Percentiles rank a stretch among this genome's conserved stretches.
These are phyloP conservation scores for Rhododendron henanense DNA, from an alignment of 148 eudicot species.

Conservation along the genomic window DNA sequence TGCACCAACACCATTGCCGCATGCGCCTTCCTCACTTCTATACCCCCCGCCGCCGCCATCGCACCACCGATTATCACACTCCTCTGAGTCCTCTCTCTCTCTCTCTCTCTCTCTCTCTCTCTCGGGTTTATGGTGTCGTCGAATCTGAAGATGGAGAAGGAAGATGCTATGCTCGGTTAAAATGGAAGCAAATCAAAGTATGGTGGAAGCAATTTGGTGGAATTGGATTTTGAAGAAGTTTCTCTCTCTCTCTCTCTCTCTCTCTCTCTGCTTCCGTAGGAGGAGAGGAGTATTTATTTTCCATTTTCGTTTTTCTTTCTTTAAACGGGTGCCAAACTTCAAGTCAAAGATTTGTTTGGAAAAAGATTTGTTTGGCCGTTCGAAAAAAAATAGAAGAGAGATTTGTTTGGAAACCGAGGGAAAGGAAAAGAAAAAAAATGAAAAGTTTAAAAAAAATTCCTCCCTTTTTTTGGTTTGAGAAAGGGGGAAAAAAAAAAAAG, in stretches of 20 bases:
- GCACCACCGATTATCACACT: background rate
- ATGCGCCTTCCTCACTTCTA: constrained; percentile 56
- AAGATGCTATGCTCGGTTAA: background rate
- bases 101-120: background rate
- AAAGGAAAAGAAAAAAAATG: too few relatives aligned
- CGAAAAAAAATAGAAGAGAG: too few relatives aligned
- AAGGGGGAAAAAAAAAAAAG: too few relatives aligned
- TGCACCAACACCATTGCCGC: constrained; percentile 65
- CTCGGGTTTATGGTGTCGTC: background rate
- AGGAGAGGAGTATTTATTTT: too few relatives aligned
- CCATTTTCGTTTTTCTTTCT: too few relatives aligned
- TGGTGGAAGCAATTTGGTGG: background rate
- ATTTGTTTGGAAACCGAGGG: background rate
- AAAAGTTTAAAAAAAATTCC: too few relatives aligned
- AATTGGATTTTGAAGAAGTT: background rate
- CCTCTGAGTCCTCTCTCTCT: background rate
- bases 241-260: background rate
- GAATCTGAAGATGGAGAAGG: background rate
- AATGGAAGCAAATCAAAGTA: background rate
- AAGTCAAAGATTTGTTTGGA: background rate
- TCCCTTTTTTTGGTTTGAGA: too few relatives aligned
- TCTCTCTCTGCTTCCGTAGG: background rate
- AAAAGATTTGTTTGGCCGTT: too few relatives aligned
- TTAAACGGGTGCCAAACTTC: background rate
- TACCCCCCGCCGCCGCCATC: constrained; percentile 1